phyloP scores from a whole-genome alignment of 345 rosid species.

The Nephelium lappaceum region DNA sequence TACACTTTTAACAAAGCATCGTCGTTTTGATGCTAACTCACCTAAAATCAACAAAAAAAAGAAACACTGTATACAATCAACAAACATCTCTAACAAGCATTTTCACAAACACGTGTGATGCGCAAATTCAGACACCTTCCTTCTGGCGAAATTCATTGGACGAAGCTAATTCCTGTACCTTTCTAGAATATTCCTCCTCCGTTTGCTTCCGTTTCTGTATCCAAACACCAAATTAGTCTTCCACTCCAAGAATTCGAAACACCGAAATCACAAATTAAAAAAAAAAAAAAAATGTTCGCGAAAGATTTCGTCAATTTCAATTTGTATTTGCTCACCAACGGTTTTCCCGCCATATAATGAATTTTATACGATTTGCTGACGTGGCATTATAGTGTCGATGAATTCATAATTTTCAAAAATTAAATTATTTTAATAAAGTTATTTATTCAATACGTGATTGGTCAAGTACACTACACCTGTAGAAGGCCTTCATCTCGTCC shows the following conservation, averaged over 20 bases:
- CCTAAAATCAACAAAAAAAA: too few species aligned
- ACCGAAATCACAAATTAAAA: background rate
- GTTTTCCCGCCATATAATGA: background rate
- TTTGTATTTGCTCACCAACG: background rate
- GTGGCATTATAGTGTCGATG: background rate
- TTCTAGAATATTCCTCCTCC: constrained; percentile 65
- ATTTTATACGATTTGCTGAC: background rate
- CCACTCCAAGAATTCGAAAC: constrained; percentile 5
- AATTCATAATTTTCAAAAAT: too few species aligned
- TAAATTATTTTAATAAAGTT: too few species aligned
- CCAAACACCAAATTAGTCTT: constrained; percentile 24
- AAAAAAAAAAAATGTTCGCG: background rate
- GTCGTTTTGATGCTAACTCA: too few species aligned
- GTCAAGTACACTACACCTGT: background rate
- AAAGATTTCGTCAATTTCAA: too few species aligned
- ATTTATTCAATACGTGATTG: too few species aligned
- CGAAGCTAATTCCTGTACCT: constrained; percentile 59
- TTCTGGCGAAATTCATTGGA: constrained; percentile 49
- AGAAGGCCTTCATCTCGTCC: too few species aligned
- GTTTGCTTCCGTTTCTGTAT: constrained; percentile 69
- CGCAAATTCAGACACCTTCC: constrained; percentile 46
- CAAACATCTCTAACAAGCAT: constrained; percentile 16
- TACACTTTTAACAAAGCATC: too few species aligned
- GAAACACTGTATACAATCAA: background rate
- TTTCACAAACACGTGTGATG: constrained; percentile 31